Conservation (phyloP, 306 rosid species). For the Lathyrus tuberosus region DNA sequence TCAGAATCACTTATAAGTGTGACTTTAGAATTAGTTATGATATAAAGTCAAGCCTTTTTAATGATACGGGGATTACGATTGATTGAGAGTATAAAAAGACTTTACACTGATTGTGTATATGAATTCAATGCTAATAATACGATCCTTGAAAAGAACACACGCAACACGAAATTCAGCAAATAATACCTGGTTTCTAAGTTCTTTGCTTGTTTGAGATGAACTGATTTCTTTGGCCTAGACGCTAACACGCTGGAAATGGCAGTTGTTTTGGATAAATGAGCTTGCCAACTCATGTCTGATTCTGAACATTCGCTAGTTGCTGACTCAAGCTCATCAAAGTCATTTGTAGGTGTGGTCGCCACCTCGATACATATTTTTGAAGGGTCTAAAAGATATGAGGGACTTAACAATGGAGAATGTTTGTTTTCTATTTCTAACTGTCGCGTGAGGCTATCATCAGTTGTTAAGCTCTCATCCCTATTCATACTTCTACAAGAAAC, state of each 20-base stretch:
- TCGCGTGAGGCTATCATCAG: slow-evolving; percentile 51
- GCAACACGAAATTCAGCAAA: slow-evolving; percentile 22
- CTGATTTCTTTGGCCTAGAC: slow-evolving; percentile 54
- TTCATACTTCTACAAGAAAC: slow-evolving; percentile 51
- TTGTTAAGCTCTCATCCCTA: slow-evolving; percentile 39
- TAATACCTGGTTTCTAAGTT: slow-evolving; percentile 72
- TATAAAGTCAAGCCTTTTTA: neutral
- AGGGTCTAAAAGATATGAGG: slow-evolving; percentile 37
- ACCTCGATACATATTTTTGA: neutral
- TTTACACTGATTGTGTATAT: neutral
- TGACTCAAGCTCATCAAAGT: slow-evolving; percentile 69
- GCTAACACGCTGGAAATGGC: slow-evolving; percentile 46
- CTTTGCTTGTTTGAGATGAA: slow-evolving; percentile 42
- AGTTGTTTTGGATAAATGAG: slow-evolving; percentile 46
- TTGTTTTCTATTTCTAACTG: slow-evolving; percentile 57
- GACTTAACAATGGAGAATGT: slow-evolving; percentile 53
- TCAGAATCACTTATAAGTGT: neutral
- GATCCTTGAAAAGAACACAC: slow-evolving; percentile 27
- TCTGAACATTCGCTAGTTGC: slow-evolving; percentile 83
- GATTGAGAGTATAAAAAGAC: neutral
- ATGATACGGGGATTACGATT: neutral
- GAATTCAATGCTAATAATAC: slow-evolving; percentile 1
- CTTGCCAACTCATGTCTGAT: slow-evolving; percentile 67
- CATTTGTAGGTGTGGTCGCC: slow-evolving; percentile 46
- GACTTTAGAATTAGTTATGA: neutral